Percentiles rank a stretch among this genome's conserved stretches.
These are phyloP conservation scores for Rhynchosporium graminicola DNA, from an alignment of 2,329 filamentous ascomycete species.

Conservation along the genomic window DNA sequence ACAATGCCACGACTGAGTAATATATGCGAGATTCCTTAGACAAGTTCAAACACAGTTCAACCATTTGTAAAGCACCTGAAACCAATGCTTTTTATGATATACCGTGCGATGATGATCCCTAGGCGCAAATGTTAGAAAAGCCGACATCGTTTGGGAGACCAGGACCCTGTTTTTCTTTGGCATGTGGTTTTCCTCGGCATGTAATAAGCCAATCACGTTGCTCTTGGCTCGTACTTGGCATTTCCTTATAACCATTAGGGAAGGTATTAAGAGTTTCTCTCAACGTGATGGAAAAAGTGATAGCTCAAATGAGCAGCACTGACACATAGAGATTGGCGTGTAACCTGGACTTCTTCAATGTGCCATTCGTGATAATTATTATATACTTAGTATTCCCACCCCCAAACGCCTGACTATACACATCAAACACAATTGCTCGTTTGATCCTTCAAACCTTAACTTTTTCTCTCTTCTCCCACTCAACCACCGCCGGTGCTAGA, in stretches of 20 bases:
- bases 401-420: conserved; percentile 29
- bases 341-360: neutral
- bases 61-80: too few species aligned
- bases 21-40: neutral
- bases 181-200: neutral
- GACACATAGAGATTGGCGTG: neutral
- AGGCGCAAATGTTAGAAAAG: too few species aligned
- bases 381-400: conserved; percentile 19
- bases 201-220: neutral
- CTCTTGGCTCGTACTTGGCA: neutral
- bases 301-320: conserved; percentile 1
- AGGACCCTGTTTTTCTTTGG: too few species aligned
- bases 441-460: conserved; percentile 20
- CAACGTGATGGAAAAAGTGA: neutral
- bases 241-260: neutral
- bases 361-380: conserved; percentile 30
- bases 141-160: too few species aligned
- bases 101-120: too few species aligned
- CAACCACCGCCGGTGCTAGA: conserved; percentile 67
- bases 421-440: conserved; percentile 13
- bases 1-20: neutral
- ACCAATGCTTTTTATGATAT: too few species aligned
- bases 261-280: conserved; percentile 5
- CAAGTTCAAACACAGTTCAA: too few species aligned
- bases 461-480: conserved; percentile 70